Evolutionary conservation across 331 rosid species (phyloP).

Genomic region (Pyrus hybrid): DNA sequence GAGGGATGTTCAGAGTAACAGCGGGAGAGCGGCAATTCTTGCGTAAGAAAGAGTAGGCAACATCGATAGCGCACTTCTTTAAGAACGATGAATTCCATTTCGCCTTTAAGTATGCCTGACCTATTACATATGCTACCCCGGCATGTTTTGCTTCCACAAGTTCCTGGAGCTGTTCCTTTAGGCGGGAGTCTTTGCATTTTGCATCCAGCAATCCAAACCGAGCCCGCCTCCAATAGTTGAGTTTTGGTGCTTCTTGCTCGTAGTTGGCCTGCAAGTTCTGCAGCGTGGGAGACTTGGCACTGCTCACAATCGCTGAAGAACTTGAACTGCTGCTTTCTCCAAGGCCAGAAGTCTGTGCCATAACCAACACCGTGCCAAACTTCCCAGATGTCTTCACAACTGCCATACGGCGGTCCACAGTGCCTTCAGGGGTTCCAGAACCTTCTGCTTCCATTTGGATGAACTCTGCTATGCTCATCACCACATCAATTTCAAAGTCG

Average conservation of each 20-base stretch:
- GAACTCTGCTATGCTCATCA: conserved; percentile 91
- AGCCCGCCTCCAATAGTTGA: conserved; percentile 37
- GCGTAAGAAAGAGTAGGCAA: conserved; percentile 69
- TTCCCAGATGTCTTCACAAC: conserved; percentile 80
- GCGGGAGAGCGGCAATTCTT: conserved; percentile 84
- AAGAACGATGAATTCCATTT: conserved; percentile 54
- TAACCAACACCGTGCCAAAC: conserved; percentile 59
- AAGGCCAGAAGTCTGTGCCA: conserved; percentile 41
- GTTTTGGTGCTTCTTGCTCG: conserved; percentile 65
- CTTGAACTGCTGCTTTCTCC: conserved; percentile 34
- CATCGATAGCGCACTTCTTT: conserved; percentile 56
- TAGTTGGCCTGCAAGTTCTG: conserved; percentile 63
- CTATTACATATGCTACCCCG: conserved; percentile 81
- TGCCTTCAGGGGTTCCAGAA: conserved; percentile 41
- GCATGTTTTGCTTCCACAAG: conserved; percentile 76
- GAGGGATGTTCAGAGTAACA: conserved; percentile 77
- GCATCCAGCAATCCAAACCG: conserved; percentile 57
- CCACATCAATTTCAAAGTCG: conserved; percentile 80
- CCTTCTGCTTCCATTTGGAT: conserved; percentile 92
- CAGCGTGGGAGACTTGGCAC: conserved; percentile 52
- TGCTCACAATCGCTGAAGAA: conserved; percentile 39
- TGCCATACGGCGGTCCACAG: conserved; percentile 73
- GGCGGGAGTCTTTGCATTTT: conserved; percentile 49
- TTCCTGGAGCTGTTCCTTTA: conserved; percentile 69
- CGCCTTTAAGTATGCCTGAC: conserved; percentile 74